A percentile compares a stretch with the other conserved stretches of the same genome.
These are phyloP conservation scores for Boletus sp. DNA, from an alignment of 768 basidiomycete species.

Conservation along the genomic window DNA sequence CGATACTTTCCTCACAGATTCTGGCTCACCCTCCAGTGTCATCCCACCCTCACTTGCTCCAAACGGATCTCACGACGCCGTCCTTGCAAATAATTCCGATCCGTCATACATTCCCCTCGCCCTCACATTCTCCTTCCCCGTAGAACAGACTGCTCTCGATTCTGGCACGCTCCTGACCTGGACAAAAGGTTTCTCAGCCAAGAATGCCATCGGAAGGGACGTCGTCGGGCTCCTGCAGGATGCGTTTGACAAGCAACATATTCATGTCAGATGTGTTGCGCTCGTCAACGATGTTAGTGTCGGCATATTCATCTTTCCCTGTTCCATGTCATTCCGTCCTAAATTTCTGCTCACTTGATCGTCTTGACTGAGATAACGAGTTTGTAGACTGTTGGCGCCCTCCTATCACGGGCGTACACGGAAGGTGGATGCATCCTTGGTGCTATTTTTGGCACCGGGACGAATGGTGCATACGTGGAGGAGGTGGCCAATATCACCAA, in stretches of 20 bases:
- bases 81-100: conserved; percentile 26
- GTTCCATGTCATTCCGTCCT: not conserved
- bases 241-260: conserved; percentile 86
- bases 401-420: conserved; percentile 92
- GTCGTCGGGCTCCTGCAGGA: conserved; percentile 88
- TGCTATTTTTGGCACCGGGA: conserved; percentile 96
- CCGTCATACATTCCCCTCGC: conserved; percentile 65
- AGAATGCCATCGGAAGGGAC: conserved; percentile 85
- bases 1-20: conserved; percentile 82
- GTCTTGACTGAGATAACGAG: conserved; percentile 6
- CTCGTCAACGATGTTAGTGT: conserved; percentile 90
- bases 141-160: conserved; percentile 91
- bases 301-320: conserved; percentile 23
- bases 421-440: conserved; percentile 85
- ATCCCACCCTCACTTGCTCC: conserved; percentile 28
- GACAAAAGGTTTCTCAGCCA: conserved; percentile 96
- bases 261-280: conserved; percentile 88
- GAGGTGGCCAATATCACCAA: conserved; percentile 82
- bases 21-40: conserved; percentile 26
- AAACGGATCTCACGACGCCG: conserved; percentile 10
- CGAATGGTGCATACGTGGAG: conserved; percentile 97
- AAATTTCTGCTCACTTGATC: not conserved
- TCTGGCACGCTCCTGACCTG: conserved; percentile 89
- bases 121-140: conserved; percentile 96
- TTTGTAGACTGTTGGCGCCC: conserved; percentile 86